Evolutionary conservation across 164 flowering plant species (phyloP), one percentile per base, ranked within the genome.

Genomic region (Magnolia changhungtana): DNA sequence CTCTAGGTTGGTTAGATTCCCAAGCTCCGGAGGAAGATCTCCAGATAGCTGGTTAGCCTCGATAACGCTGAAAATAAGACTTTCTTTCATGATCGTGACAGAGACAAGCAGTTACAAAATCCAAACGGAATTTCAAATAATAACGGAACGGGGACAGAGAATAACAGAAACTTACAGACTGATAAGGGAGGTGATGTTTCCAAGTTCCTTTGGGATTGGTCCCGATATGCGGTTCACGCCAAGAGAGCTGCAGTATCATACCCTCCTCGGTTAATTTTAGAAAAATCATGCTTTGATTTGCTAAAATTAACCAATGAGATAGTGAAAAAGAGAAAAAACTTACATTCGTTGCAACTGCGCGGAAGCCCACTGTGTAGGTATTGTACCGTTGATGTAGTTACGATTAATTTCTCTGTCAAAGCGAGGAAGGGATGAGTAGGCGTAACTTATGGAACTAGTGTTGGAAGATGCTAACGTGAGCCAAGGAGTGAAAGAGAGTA

Each of bases 321-420:
- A 37, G 45, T 37, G 45, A 37, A 37, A 37, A 27, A 27, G 29
- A 52, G 1, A 2, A 18, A 71, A 58, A 37, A n/a, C 90, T 82
- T 77, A 92, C 97, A 94, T 76, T 8, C 20, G 82, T 7, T 75
- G 80, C 75, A 91, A 69, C 37, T 86, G 81, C 79, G 80, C 50
- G 21, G 91, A 77, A 73, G 82, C 89, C 97, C 96, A 94, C 80
- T 85, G 86, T 4, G 9, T 61, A 18, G 97, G 98, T 73, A 94
- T 89, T 59, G 90, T 73, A 16, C 98, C 97, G 73, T 66, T 88
- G 21, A 94, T 91, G 80, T 83, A 89, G 83, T 92, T 94, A 71
- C 84, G 83, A 7, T 85, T 78, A 63, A 94, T 75, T 88, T 90
- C 92, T 75, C 98, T 94, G 84, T 66, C 65, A 67, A 63, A 55